Conservation (phyloP, 139 green algal genomes). For the Marvania coccoides region DNA sequence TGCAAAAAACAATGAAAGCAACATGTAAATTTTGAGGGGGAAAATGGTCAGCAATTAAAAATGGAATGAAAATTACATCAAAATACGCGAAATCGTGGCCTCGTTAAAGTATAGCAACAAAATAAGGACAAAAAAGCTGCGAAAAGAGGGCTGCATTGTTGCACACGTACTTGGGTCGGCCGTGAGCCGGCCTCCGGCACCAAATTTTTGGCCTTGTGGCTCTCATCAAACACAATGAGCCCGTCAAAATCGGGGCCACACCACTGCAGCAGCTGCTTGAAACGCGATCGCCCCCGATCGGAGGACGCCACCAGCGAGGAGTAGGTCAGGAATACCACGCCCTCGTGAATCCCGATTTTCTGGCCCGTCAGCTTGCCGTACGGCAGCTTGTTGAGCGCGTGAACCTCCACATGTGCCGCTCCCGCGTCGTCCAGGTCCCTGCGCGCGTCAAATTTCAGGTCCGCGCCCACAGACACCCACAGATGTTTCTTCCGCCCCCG, state of each 20-base stretch:
- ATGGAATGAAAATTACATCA: no score
- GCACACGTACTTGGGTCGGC: neutral
- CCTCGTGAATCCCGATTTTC: slow-evolving; percentile 46
- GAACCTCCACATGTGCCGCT: slow-evolving; percentile 7
- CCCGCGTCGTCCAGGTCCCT: slow-evolving; percentile 56
- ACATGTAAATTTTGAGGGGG: no score
- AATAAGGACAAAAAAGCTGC: no score
- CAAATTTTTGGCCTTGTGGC: slow-evolving; percentile 84
- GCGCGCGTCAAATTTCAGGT: slow-evolving; percentile 55
- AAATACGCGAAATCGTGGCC: no score
- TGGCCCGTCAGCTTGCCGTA: slow-evolving; percentile 30
- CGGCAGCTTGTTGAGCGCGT: slow-evolving; percentile 22
- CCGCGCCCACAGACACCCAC: slow-evolving; percentile 60
- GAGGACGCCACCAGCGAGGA: slow-evolving; percentile 52
- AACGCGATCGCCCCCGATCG: slow-evolving; percentile 2
- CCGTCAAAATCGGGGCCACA: slow-evolving; percentile 56
- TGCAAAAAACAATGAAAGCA: no score
- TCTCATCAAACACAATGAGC: slow-evolving; percentile 71
- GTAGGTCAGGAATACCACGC: slow-evolving; percentile 83
- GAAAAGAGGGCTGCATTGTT: neutral
- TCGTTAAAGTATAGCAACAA: no score
- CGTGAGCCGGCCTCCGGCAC: slow-evolving; percentile 32
- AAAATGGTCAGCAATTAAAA: no score
- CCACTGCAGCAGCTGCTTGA: slow-evolving; percentile 70
- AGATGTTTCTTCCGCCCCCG: slow-evolving; percentile 53